These are phyloP conservation scores for Nicotiana otophora DNA, from an alignment of 257 asterid species.

Conservation along the genomic window DNA sequence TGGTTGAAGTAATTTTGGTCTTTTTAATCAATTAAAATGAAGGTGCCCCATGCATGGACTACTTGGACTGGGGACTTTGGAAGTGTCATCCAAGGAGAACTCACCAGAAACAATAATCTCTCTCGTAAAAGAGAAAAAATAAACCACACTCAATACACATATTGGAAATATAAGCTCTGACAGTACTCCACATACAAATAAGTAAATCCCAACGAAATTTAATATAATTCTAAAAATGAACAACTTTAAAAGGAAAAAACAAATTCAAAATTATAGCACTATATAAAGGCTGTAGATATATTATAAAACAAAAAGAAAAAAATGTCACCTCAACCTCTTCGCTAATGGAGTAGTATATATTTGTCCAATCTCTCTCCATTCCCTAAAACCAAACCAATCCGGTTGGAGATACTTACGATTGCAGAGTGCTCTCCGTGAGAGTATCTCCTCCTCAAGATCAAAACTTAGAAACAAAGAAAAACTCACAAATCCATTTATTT, in stretches of 20 bases:
- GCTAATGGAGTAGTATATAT: conserved; percentile 15
- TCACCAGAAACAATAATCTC: not conserved
- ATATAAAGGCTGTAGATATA: conserved; percentile 16
- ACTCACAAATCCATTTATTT: not conserved
- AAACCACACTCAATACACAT: not conserved
- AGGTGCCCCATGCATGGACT: not conserved
- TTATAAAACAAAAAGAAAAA: not conserved
- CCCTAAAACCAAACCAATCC: not conserved
- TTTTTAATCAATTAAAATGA: not conserved
- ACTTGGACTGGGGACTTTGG: not conserved
- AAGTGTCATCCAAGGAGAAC: not conserved
- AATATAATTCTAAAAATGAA: not conserved
- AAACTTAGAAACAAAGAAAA: not conserved
- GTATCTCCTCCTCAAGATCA: conserved; percentile 11
- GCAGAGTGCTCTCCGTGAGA: conserved; percentile 32
- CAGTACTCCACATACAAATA: conserved; percentile 28
- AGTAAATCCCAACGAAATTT: conserved; percentile 5
- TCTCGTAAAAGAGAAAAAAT: not conserved
- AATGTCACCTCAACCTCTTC: conserved; percentile 19
- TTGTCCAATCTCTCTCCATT: not conserved
- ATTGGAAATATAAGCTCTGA: conserved; percentile 43
- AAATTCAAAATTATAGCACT: not conserved
- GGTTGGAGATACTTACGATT: not conserved
- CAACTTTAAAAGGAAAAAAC: not conserved
- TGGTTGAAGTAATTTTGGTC: not conserved